Conservation (phyloP, 352 stramenopile species). For the Phytophthora hibernalis region DNA sequence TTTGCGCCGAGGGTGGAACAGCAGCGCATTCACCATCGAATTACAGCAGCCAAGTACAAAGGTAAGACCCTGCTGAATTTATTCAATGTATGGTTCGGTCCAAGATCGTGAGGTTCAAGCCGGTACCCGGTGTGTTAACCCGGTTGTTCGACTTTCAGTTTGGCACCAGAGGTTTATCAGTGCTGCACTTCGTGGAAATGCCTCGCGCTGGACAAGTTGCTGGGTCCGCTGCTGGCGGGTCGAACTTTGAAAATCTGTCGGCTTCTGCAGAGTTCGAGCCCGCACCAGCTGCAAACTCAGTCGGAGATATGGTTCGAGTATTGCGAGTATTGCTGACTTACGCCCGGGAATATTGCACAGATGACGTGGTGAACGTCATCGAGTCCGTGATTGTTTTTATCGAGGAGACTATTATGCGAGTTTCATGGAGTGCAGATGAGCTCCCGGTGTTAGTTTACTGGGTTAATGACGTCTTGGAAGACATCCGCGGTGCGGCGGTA, state of each 20-base stretch:
- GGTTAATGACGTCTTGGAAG: not conserved
- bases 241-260: not conserved
- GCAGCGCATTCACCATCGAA: not conserved
- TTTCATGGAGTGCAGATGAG: not conserved
- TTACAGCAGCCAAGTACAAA: not conserved
- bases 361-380: not conserved
- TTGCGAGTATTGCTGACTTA: not conserved
- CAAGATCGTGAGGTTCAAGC: not conserved
- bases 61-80: not conserved
- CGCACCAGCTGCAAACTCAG: not conserved
- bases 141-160: not conserved
- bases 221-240: not conserved
- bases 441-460: not conserved
- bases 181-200: too few species aligned
- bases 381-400: not conserved
- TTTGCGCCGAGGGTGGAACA: not conserved
- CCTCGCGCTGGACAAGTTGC: not conserved
- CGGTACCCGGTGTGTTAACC: not conserved
- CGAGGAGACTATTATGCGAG: not conserved
- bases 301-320: not conserved
- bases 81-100: not conserved
- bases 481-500: not conserved
- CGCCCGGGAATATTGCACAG: not conserved
- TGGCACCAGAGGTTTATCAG: not conserved
- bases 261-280: conserved; percentile 1